Base-by-base conservation (phyloP, 495 filamentous ascomycete species). In the Tuber borchii region DNA sequence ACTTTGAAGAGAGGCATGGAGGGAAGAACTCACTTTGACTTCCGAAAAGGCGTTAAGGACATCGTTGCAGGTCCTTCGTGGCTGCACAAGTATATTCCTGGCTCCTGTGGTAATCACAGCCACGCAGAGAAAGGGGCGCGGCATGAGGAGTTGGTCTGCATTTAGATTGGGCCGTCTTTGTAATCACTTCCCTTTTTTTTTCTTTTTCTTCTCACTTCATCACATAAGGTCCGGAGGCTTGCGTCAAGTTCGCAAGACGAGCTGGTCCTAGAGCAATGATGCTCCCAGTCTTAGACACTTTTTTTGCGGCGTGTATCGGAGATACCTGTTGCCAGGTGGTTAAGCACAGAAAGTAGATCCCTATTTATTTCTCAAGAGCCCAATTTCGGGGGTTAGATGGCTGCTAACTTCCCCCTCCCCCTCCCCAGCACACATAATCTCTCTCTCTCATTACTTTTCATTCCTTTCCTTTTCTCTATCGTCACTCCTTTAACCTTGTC, bases 1-100 rank as follows among this genome's bases (percentile, higher is more conserved):
- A 79, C 68, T 73, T 75, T 73, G 73, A 70, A 31, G 48, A 61
- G 70, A 79, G 71, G 42, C 78, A 79, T 51, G 71, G 76, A 8
- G 43, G 45, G 42, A 70, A 48, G 10, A 46, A 37, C 20, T 16
- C n/a, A 17, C 12, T 10, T 31, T 61, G 56, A 61, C 26, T 16
- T 22, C n/a, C n/a, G 12, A 61, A 31, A 61, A 61, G n/a, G n/a
- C 10, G 70, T 45, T 40, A 40, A 8, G 16, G 6, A 40, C 22
- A 45, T 22, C 26, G 34, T 39, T 45, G 16, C 44, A 20, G 10
- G n/a, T 31, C 22, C 70, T 43, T n/a, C 45, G 8, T 71, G 70
- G 44, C 31, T 14, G n/a, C 56, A 31, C 56, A 61, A 61, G n/a
- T 14, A n/a, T 5, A 61, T 61, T n/a, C 26, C 56, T 16, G n/a